Evolutionary conservation across 1,284 basidiomycete genomes (phyloP), one percentile per base, ranked within the genome.

Genomic region (Exobasidium rhododendri): DNA sequence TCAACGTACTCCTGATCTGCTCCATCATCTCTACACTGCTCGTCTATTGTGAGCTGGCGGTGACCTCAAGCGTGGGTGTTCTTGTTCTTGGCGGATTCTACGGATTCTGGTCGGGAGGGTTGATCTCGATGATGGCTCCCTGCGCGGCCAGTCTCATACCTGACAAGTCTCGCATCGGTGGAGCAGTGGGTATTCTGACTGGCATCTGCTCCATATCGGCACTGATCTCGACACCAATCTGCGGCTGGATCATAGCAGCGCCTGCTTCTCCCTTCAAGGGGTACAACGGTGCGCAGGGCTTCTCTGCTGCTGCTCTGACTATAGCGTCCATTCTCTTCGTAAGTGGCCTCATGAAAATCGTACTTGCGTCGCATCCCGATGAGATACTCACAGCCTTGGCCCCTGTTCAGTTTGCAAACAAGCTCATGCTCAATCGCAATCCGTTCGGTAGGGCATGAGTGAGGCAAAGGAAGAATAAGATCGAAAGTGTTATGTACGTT

Each of bases 221-320:
- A 20, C 52, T 55, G n/a, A 17, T 55, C 13, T 17, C 14, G 14
- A 14, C 20, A 55, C 30, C 52, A 2, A 55, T 55, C 24, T 26
- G 26, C 4, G 52, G 52, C 22, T 55, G 52, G 52, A 55, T 55
- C 17, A 55, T 55, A 11, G 29, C 22, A 6, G 14, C 52, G 7
- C 24, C 24, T 7, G 29, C 10, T 24, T 14, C 43, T 14, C 43
- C 43, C 43, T n/a, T 14, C 14, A 14, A 44, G 43, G 47, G 47
- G 14, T 50, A 10, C 20, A 24, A 7, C 7, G 47, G 10, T 7
- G 47, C 47, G 7, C 10, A 7, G 7, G 7, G 47, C 20, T 50
- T 50, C 20, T 50, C 47, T 50, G 47, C 10, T 26, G 47, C 24
- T 31, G 10, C 14, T 31, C 47, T 50, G 7, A 50, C 47, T 20